Conservation (phyloP, 192 early-diverging fungal species). For the Chytriomyces hyalinus region DNA sequence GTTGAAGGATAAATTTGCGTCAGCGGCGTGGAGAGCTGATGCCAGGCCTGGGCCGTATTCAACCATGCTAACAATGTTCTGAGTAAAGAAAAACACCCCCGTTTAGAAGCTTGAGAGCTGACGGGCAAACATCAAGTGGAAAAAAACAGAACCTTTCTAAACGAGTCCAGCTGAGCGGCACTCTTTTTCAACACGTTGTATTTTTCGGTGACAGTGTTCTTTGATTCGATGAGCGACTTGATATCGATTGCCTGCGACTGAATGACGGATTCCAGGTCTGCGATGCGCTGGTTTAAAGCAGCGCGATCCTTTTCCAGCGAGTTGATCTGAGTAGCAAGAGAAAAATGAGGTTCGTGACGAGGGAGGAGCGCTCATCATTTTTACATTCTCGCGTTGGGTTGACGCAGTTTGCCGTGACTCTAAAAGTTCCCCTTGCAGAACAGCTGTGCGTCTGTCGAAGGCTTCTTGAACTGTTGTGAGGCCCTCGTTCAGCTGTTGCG, state of each 20-base stretch:
- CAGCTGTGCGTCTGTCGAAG: slow-evolving; percentile 26
- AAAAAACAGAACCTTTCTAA: slow-evolving; percentile 42
- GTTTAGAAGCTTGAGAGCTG: background rate
- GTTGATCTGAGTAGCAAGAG: slow-evolving; percentile 26
- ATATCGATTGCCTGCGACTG: slow-evolving; percentile 39
- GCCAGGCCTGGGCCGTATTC: slow-evolving; percentile 41
- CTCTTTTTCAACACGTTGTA: slow-evolving; percentile 48
- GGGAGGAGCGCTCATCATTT: background rate
- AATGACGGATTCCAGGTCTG: slow-evolving; percentile 39
- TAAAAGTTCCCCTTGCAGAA: slow-evolving; percentile 32
- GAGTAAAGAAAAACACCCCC: too few species aligned
- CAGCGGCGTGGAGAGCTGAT: slow-evolving; percentile 14
- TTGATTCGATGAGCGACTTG: slow-evolving; percentile 28
- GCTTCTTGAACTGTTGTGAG: slow-evolving; percentile 43
- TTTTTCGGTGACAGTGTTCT: slow-evolving; percentile 35
- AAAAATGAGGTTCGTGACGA: background rate
- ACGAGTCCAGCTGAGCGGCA: slow-evolving; percentile 48
- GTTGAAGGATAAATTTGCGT: slow-evolving; percentile 41
- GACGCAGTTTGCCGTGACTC: slow-evolving; percentile 35
- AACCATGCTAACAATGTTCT: slow-evolving; percentile 54
- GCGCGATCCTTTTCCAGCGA: slow-evolving; percentile 34
- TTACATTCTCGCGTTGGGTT: slow-evolving; percentile 32
- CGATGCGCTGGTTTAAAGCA: slow-evolving; percentile 7
- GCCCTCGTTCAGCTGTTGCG: slow-evolving; percentile 37
- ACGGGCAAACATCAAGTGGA: background rate